Conservation (phyloP, 257 asterid species). For the Solanum sitiens region DNA sequence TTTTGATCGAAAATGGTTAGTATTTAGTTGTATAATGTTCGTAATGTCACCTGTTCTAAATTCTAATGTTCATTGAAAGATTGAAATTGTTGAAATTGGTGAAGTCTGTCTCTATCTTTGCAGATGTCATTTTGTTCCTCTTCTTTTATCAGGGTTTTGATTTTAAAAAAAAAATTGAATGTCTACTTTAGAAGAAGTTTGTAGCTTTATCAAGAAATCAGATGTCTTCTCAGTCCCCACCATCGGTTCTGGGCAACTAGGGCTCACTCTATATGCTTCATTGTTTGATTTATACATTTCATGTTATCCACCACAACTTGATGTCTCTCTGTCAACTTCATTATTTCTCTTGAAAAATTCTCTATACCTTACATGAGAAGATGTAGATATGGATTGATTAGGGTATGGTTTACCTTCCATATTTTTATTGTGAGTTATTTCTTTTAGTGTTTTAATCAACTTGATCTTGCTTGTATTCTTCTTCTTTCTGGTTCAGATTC, state of each 20-base stretch:
- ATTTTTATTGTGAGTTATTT: background rate
- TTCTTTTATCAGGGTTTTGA: background rate
- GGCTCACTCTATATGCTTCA: background rate
- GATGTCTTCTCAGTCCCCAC: background rate
- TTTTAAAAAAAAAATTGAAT: no score
- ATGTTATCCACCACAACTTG: background rate
- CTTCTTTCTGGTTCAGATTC: background rate
- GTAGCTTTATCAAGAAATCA: background rate
- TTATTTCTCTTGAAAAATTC: background rate
- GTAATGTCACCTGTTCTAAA: no score
- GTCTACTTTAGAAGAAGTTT: background rate
- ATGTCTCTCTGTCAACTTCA: background rate
- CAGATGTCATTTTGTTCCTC: background rate
- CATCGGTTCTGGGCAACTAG: background rate
- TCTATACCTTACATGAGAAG: background rate
- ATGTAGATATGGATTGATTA: background rate
- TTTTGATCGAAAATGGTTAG: no score
- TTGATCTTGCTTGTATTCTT: background rate
- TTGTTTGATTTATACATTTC: background rate
- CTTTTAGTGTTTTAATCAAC: background rate
- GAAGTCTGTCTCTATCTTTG: constrained; percentile 36
- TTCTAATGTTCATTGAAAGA: constrained; percentile 40
- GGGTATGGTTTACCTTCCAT: background rate
- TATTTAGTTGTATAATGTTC: no score
- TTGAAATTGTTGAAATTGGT: constrained; percentile 85